phyloP scores from a whole-genome alignment of 116 monocot species.

The Phalaenopsis hybrid region DNA sequence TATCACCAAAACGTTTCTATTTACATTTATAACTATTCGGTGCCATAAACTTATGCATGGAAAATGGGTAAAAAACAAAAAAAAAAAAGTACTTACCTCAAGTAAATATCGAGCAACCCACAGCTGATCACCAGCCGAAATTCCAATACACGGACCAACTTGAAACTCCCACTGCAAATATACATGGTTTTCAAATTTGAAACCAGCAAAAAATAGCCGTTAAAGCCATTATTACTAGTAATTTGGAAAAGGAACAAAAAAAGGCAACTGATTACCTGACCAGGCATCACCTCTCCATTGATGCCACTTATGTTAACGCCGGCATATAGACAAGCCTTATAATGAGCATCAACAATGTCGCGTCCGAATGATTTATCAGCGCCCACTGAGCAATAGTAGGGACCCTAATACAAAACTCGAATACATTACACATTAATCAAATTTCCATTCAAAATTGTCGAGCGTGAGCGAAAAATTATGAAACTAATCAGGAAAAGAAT shows the following conservation, averaged over 20 bases:
- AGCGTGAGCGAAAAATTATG: not conserved
- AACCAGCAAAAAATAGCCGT: not conserved
- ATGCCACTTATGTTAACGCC: conserved; percentile 96
- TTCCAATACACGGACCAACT: conserved; percentile 40
- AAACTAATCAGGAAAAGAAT: not conserved
- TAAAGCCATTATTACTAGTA: not conserved
- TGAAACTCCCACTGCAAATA: conserved; percentile 46
- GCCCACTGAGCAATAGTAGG: conserved; percentile 90
- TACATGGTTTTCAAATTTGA: not conserved
- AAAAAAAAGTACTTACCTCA: conserved; percentile 17
- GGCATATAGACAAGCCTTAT: conserved; percentile 93
- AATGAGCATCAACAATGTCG: conserved; percentile 95
- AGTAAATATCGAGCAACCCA: conserved; percentile 50
- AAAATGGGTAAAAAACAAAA: no score
- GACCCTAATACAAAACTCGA: conserved; percentile 41
- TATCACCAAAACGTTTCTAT: no score
- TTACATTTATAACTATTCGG: no score
- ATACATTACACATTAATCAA: not conserved
- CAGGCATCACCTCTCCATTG: conserved; percentile 96
- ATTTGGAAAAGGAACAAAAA: not conserved
- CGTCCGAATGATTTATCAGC: conserved; percentile 96
- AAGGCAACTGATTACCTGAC: conserved; percentile 50
- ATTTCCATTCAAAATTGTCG: not conserved
- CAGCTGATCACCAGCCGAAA: conserved; percentile 35
- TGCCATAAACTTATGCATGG: no score